Conservation (phyloP, 2,329 filamentous ascomycete genomes). For the Sporothrix globosa region DNA sequence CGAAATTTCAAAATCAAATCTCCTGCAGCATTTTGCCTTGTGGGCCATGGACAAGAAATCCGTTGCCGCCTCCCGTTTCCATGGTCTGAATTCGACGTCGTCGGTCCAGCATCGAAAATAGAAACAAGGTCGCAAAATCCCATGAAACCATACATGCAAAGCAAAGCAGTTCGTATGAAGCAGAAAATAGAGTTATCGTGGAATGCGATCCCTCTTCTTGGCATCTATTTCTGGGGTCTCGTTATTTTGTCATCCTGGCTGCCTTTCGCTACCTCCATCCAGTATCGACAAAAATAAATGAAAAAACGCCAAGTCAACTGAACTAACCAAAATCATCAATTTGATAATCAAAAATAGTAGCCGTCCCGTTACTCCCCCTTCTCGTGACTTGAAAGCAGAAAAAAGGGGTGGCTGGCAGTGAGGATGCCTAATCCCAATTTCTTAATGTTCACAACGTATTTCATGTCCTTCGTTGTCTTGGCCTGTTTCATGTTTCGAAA, state of each 20-base stretch:
- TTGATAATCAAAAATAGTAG: slow-evolving; percentile 16
- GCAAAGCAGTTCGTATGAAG: neutral
- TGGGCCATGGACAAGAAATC: neutral
- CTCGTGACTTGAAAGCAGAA: neutral
- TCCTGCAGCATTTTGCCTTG: neutral
- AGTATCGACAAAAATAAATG: neutral
- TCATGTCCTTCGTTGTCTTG: neutral
- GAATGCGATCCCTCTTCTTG: slow-evolving; percentile 12
- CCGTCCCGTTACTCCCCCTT: neutral
- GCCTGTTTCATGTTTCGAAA: slow-evolving; percentile 1
- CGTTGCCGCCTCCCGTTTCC: neutral
- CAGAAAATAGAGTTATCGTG: neutral
- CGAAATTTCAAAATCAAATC: neutral
- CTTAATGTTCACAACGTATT: neutral
- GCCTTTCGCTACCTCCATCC: neutral
- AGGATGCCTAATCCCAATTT: neutral
- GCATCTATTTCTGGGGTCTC: neutral
- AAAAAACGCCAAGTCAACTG: neutral
- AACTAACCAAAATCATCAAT: neutral
- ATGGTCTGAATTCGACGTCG: neutral
- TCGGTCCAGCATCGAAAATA: neutral
- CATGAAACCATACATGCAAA: neutral
- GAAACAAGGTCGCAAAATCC: neutral
- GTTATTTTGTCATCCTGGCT: neutral
- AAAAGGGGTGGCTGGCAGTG: neutral